Evolutionary conservation across 176 grass and related monocot genomes (phyloP), one percentile per base, ranked within the genome.

Genomic region (Bolboschoenus planiculmis): DNA sequence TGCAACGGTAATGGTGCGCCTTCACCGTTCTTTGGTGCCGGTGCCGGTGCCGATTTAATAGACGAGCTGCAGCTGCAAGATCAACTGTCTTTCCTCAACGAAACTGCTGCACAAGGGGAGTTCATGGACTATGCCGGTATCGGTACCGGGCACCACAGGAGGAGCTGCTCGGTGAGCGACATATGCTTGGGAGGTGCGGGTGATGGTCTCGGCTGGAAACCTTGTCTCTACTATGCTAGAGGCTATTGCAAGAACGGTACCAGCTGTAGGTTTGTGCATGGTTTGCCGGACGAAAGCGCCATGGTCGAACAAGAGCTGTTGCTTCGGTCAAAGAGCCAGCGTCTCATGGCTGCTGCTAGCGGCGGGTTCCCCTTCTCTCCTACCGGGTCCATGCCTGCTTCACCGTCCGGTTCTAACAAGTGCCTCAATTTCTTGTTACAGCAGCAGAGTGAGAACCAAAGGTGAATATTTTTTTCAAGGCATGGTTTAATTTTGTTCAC

Each of bases 201-300:
- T 5, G 88, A 86, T 15, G 81, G 84, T 1, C 80, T 94, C 51
- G 95, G 90, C 3, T 92, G 90, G 90, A 92, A 92, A 83, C 92
- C 92, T 5, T 97, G 95, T 79, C 92, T 94, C 24, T 94, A 97
- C 84, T 97, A 89, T 56, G 88, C 95, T 0, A 89, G 95, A 48
- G 95, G 95, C 0, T 97, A 88, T 89, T 97, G 95, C 87, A 97
- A 97, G 83, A 97, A 97, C 78, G 95, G 95, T 20, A 87, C 86
- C 77, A 86, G 75, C 56, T 97, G 95, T 62, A 61, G 88, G 42
- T 97, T 97, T 80, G 77, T 97, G 24, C 95, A 97, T 50, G 85
- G 84, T n/a, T 84, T 97, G 18, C 84, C 88, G 7, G 95, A 94
- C 48, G 92, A 94, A 10, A 85, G 56, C 1, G 58, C 77, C 0